Conservation (phyloP, 345 rosid genomes). For the Citrus reticulata region DNA sequence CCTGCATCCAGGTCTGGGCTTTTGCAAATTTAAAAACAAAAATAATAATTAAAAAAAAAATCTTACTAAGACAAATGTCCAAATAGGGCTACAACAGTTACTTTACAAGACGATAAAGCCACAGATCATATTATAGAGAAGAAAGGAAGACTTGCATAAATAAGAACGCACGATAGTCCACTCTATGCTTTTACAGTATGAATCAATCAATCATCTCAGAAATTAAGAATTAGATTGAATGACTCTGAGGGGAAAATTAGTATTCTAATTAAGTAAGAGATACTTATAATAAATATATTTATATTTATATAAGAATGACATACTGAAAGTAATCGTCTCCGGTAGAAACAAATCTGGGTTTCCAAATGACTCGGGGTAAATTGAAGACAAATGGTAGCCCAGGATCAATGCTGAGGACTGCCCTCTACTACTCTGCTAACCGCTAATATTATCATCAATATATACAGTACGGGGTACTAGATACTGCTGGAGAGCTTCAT, state of each 20-base stretch:
- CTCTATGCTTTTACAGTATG: constrained; percentile 28
- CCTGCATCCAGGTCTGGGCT: background rate
- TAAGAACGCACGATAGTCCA: constrained; percentile 8
- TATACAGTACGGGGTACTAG: constrained; percentile 31
- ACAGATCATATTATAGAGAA: background rate
- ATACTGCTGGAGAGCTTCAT: constrained; percentile 21
- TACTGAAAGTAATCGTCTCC: constrained; percentile 17
- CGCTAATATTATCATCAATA: constrained; percentile 29
- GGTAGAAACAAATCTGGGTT: constrained; percentile 22
- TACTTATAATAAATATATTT: background rate
- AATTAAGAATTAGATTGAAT: constrained; percentile 22
- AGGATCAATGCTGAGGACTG: constrained; percentile 27
- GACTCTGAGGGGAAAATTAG: constrained; percentile 31
- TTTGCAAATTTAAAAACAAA: no score
- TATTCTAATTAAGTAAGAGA: constrained; percentile 7
- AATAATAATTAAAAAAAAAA: background rate
- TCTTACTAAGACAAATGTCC: no score
- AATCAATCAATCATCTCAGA: constrained; percentile 27
- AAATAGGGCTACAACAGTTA: no score
- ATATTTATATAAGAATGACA: constrained; percentile 16
- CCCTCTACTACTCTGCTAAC: constrained; percentile 28
- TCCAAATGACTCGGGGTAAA: constrained; percentile 22
- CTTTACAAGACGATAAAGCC: no score
- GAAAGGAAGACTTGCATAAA: constrained; percentile 10
- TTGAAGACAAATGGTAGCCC: constrained; percentile 30